Conservation (phyloP, 1,284 basidiomycete genomes). For the Sparassis latifolia region DNA sequence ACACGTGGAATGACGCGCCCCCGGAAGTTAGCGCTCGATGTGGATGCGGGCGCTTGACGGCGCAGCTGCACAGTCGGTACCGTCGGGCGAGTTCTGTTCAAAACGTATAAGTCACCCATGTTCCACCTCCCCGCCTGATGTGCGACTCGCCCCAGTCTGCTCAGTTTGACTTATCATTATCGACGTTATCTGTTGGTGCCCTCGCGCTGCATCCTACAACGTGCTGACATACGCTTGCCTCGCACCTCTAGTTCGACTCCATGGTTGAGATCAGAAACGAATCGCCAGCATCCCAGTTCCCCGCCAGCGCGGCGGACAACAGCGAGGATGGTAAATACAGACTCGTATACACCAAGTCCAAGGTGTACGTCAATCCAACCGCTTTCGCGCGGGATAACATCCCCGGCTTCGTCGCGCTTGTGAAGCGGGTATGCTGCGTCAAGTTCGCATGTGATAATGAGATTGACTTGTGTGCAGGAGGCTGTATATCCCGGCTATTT, state of each 20-base stretch:
- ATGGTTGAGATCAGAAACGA: slow-evolving; percentile 76
- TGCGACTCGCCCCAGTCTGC: slow-evolving; percentile 24
- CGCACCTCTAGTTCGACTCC: slow-evolving; percentile 41
- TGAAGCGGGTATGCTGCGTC: slow-evolving; percentile 49
- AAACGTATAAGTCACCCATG: slow-evolving; percentile 6
- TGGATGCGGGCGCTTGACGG: background rate
- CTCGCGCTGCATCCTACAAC: background rate
- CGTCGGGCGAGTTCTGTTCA: no score
- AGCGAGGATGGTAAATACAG: slow-evolving; percentile 58
- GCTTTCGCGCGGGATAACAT: slow-evolving; percentile 90
- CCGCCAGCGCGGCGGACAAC: slow-evolving; percentile 22
- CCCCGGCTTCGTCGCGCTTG: slow-evolving; percentile 85
- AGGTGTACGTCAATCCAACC: slow-evolving; percentile 92
- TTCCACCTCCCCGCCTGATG: slow-evolving; percentile 19
- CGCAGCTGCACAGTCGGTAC: slow-evolving; percentile 10
- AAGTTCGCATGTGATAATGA: background rate
- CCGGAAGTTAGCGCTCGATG: background rate
- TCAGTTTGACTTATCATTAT: slow-evolving; percentile 33
- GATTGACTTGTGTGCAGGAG: slow-evolving; percentile 42
- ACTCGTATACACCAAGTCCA: slow-evolving; percentile 84
- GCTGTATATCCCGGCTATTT: slow-evolving; percentile 66
- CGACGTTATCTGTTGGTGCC: slow-evolving; percentile 34
- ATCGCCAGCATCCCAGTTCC: slow-evolving; percentile 19
- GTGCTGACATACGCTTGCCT: background rate
- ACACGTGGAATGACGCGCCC: slow-evolving; percentile 21